A percentile compares a stretch with the other conserved stretches of the same genome.
Conservation (phyloP, 1,284 basidiomycete species). For the Fomes fomentarius region DNA sequence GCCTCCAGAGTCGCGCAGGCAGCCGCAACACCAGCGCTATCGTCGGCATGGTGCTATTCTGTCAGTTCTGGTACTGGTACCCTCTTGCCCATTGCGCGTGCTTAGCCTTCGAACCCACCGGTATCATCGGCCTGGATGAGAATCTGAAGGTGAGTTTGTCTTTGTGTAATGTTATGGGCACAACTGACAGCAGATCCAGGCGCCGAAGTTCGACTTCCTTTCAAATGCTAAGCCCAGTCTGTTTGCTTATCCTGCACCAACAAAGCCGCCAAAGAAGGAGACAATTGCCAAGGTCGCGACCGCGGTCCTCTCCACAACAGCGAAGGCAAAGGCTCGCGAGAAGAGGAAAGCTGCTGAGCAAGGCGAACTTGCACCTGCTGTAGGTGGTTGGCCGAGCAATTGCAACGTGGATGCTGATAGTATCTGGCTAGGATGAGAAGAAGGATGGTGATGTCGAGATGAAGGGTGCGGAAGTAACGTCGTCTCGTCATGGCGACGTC, state of each 20-base stretch:
- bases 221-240: constrained; percentile 88
- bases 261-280: constrained; percentile 90
- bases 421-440: constrained; percentile 53
- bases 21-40: constrained; percentile 91
- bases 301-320: constrained; percentile 93
- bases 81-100: constrained; percentile 93
- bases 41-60: constrained; percentile 95
- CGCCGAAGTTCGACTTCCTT: constrained; percentile 88
- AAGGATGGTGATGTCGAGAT: constrained; percentile 75
- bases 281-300: constrained; percentile 88
- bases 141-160: constrained; percentile 60
- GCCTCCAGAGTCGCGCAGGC: constrained; percentile 88
- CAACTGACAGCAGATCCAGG: constrained; percentile 43
- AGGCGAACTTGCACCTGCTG: constrained; percentile 81
- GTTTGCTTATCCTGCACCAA: constrained; percentile 87
- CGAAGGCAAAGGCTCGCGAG: constrained; percentile 90
- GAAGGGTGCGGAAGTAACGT: constrained; percentile 60
- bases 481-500: constrained; percentile 52
- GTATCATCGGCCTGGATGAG: constrained; percentile 87
- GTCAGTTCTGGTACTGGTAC: constrained; percentile 99
- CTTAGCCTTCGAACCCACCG: constrained; percentile 92
- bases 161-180: neutral
- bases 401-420: neutral
- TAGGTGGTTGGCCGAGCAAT: constrained; percentile 40
- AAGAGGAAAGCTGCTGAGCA: constrained; percentile 86